Percentiles rank a stretch among this genome's conserved stretches.
Conservation (phyloP, 2,329 filamentous ascomycete genomes). For the Pestalotiopsis sp. region DNA sequence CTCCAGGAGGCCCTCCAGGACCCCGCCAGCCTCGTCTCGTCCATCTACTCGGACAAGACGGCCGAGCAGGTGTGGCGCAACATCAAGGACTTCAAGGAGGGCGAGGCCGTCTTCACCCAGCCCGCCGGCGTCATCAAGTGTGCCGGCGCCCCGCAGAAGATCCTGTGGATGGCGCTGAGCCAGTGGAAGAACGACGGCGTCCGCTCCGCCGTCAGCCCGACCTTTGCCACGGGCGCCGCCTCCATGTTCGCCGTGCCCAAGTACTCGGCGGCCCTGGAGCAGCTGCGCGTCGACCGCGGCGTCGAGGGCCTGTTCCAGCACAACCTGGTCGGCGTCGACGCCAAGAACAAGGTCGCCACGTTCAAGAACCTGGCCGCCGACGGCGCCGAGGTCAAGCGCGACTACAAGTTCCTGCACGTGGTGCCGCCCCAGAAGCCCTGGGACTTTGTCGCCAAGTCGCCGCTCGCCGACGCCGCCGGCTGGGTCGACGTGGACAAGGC, state of each 20-base stretch:
- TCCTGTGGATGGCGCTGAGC: conserved; percentile 43
- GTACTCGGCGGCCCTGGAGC: conserved; percentile 37
- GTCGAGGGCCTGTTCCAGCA: conserved; percentile 43
- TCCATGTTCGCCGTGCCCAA: conserved; percentile 44
- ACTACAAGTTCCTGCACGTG: conserved; percentile 40
- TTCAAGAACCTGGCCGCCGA: conserved; percentile 37
- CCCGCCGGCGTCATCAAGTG: conserved; percentile 42
- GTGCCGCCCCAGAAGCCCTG: conserved; percentile 37
- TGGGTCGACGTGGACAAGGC: conserved; percentile 38
- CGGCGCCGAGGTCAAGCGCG: conserved; percentile 32
- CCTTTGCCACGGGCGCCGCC: conserved; percentile 38
- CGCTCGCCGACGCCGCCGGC: conserved; percentile 38
- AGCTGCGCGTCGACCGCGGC: conserved; percentile 35
- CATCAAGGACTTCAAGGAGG: conserved; percentile 37
- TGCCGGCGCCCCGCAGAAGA: conserved; percentile 42
- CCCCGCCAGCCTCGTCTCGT: conserved; percentile 35
- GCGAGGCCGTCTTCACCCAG: conserved; percentile 41
- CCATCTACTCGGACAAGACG: conserved; percentile 39
- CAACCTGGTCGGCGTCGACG: conserved; percentile 38
- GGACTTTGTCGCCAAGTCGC: conserved; percentile 35
- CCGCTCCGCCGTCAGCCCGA: conserved; percentile 32
- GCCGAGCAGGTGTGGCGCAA: conserved; percentile 38
- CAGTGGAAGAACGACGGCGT: conserved; percentile 39
- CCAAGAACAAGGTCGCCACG: conserved; percentile 36
- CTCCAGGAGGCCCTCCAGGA: conserved; percentile 37